Evolutionary conservation across 768 basidiomycete species (phyloP).

Genomic region (Trametes sanguinea): DNA sequence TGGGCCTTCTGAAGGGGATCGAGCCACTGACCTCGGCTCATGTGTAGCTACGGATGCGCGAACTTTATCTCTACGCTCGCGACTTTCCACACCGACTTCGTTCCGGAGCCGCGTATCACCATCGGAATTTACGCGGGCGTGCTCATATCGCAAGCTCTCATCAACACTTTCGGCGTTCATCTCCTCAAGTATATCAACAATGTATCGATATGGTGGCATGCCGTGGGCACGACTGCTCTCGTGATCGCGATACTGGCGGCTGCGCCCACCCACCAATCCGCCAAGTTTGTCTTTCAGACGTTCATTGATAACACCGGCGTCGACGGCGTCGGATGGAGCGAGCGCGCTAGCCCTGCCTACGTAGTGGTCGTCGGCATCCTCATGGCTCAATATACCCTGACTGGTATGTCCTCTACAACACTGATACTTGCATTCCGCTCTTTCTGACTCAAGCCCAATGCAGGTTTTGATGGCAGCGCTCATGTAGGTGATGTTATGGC

Average conservation of each 20-base stretch:
- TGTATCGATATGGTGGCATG: conserved; percentile 75
- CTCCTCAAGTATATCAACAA: conserved; percentile 70
- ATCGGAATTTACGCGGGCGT: conserved; percentile 74
- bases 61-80: conserved; percentile 66
- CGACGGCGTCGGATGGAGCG: conserved; percentile 58
- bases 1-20: no score
- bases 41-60: conserved; percentile 67
- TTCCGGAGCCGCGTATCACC: conserved; percentile 56
- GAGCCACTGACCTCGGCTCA: no score
- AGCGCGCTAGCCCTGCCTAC: conserved; percentile 67
- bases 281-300: conserved; percentile 64
- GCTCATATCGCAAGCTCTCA: conserved; percentile 64
- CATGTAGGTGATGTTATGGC: conserved; percentile 46
- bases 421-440: no score
- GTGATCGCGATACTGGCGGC: conserved; percentile 70
- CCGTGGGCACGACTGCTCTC: conserved; percentile 64
- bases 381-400: conserved; percentile 77
- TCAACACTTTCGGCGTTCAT: conserved; percentile 75
- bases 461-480: conserved; percentile 75
- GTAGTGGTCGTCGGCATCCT: conserved; percentile 72
- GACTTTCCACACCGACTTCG: conserved; percentile 61
- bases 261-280: conserved; percentile 71
- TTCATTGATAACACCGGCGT: conserved; percentile 72
- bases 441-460: no score
- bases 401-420: conserved; percentile 46